Evolutionary conservation across 768 basidiomycete genomes (phyloP), one percentile per base, ranked within the genome.

Genomic region (Boletus tylopilopsis): DNA sequence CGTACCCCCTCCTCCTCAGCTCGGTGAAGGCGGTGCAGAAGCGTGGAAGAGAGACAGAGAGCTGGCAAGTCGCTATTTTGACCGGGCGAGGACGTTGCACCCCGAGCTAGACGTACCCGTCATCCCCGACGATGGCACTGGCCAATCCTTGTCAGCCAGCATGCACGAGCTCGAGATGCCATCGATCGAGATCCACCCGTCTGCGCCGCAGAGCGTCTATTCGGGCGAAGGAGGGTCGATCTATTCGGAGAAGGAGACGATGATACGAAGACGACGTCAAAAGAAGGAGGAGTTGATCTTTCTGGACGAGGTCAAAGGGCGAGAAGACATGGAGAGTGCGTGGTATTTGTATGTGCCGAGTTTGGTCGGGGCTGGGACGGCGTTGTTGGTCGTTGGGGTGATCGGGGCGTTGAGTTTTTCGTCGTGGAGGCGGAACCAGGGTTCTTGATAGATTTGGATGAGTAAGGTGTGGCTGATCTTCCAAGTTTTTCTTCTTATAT

Each of bases 261-360:
- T 72, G 67, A 55, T 73, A 16, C 62, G 76, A 15, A 71, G 78
- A 16, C 73, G 77, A 49, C 73, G 83, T 50, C 68, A 74, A 30
- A 81, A 75, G 69, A 79, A 83, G 59, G 80, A 83, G 35, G 83
- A 81, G 50, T 64, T 77, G 55, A 62, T 75, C 57, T 78, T 50
- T 59, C 71, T 73, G 51, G 70, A 73, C 32, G 73, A 71, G 30
- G 65, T 73, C 37, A 76, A 76, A 49, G 61, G 76, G 7, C 65
- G 59, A 42, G 79, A 81, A 19, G 82, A 84, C 30, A 72, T 84
- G 33, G 86, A 89, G 47, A 79, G 73, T 65, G 76, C 86, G 21
- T 91, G 89, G 89, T 90, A 88, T 58, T 58, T 90, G 42, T 87
- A 88, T 51, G 71, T 91, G 34, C 89, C 89, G 4, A 83, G 86